Evolutionary conservation across 2,329 filamentous ascomycete species (phyloP), one percentile per base, ranked within the genome.

Genomic region (Neopestalotiopsis sp.): DNA sequence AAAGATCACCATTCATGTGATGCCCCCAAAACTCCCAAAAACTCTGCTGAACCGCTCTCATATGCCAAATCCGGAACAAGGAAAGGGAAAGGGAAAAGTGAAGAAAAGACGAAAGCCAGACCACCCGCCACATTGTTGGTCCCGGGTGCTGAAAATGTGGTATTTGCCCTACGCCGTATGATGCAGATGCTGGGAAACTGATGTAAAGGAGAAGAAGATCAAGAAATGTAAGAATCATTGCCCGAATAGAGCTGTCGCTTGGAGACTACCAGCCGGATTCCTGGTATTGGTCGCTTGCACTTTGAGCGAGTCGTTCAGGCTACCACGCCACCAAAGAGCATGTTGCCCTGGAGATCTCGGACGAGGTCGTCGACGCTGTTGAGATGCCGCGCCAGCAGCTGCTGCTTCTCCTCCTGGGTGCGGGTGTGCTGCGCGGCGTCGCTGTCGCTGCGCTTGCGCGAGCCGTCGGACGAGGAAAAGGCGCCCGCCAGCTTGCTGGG

Each of bases 321-420:
- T 68, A 89, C 80, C 5, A 85, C 87, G 5, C 90, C 87, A n/a
- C 76, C 77, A n/a, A 79, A 79, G 79, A 94, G 92, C 61, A 92
- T 91, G 73, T 90, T 92, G 78, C 93, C 93, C 72, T 91, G 90
- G 74, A 98, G 82, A 80, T 98, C 94, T 78, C 92, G 90, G 67
- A 97, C 93, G 70, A 97, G 85, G 74, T 95, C 93, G 71, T 95
- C 92, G 32, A 97, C 93, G 76, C 92, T 96, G 79, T 87, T 92
- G 76, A 97, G 84, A 79, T 96, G 93, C 72, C 89, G 87, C 58
- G 92, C 92, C 53, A 97, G 83, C 79, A 97, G 81, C 65, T 86
- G 86, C 82, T 96, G 93, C 83, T 97, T 97, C 79, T 97, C 92
- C 72, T 92, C 90, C 12, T 92, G 94, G 7, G 87, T 89, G 69